Evolutionary conservation across 805 yeast species (phyloP).

Genomic region (Novakomyces olei): DNA sequence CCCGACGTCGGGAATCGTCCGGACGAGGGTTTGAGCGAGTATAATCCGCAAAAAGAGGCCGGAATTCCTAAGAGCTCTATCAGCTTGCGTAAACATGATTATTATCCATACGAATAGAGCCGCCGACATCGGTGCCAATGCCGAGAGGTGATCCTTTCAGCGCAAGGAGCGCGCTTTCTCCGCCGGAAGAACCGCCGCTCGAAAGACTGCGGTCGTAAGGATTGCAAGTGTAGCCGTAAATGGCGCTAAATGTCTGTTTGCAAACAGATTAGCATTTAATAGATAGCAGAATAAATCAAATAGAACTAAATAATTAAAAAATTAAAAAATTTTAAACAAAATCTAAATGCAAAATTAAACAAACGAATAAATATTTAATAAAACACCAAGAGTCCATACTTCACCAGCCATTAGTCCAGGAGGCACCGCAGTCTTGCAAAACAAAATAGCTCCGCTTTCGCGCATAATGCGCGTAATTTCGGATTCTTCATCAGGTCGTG

Average conservation of each 20-base stretch:
- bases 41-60: constrained; percentile 22
- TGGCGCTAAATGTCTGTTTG: constrained; percentile 16
- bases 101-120: constrained; percentile 28
- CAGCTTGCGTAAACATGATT: no score
- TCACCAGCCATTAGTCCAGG: constrained; percentile 36
- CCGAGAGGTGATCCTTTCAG: constrained; percentile 30
- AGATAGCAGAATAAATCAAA: constrained; percentile 33
- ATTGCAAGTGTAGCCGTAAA: constrained; percentile 26
- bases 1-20: constrained; percentile 13
- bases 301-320: constrained; percentile 38
- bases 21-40: constrained; percentile 24
- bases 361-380: constrained; percentile 20
- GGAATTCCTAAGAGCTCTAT: no score
- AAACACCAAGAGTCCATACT: no score
- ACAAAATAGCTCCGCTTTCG: constrained; percentile 37
- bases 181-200: constrained; percentile 36
- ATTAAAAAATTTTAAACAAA: constrained; percentile 30
- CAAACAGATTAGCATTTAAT: neutral
- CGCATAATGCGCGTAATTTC: constrained; percentile 24
- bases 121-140: constrained; percentile 33
- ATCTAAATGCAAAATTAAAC: constrained; percentile 27
- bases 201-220: constrained; percentile 24
- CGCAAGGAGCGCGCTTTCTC: constrained; percentile 30
- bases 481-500: constrained; percentile 24
- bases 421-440: constrained; percentile 36